Evolutionary conservation across 2,329 filamentous ascomycete species (phyloP), one percentile per base, ranked within the genome.

Genomic region (Oidium heveae): DNA sequence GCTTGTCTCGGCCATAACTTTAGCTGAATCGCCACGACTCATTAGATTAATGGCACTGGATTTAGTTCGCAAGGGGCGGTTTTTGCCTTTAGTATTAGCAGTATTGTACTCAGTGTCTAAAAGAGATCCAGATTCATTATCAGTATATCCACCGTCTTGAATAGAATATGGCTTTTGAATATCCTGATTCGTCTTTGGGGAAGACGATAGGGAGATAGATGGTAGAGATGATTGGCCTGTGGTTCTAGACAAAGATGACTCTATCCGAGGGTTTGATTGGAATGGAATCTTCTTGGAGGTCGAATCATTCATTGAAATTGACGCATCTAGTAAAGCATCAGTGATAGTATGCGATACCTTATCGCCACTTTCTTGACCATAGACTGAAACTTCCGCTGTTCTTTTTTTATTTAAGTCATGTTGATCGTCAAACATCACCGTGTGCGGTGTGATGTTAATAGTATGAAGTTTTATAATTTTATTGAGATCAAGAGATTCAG

Each of bases 301-400:
- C 0, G 79, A 71, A 59, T 83, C 80, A 62, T 89, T 83, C 58
- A 91, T 86, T 0, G 84, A 87, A 69, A 86, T 88, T 0, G 87
- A 93, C 7, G 91, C 91, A 66, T 96, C 91, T 33, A 94, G 72
- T 16, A 96, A 71, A 6, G 91, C 91, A 67, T 96, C 89, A 3
- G 85, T 79, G 59, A 96, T 91, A 0, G 87, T 94, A 60, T 86
- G 84, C 39, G 65, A 66, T 34, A 56, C 59, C 55, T 65, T 61
- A 33, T 63, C 60, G 12, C 67, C 58, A 16, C 68, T 67, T 9
- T 15, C 39, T 34, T 43, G 36, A n/a, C n/a, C 12, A 9, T 39
- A 16, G 44, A 63, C 60, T 57, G 69, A 61, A 28, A 62, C 56
- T 57, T 64, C 57, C 59, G 63, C 63, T 13, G 62, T 55, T 1